phyloP scores from a whole-genome alignment of 345 rosid genomes.

The Crucihimalaya himalaica region DNA sequence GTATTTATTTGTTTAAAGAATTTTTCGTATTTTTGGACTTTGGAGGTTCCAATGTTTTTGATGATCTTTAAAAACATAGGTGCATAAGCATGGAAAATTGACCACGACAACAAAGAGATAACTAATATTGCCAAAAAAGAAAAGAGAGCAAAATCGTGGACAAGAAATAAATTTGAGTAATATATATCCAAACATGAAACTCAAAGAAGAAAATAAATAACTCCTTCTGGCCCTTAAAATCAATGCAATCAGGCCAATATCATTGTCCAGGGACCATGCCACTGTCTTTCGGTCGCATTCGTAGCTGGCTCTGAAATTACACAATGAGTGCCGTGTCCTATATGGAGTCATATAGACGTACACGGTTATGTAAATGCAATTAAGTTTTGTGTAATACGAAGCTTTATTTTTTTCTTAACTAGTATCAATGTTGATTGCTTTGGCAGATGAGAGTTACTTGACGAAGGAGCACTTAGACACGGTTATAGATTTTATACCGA shows the following conservation, averaged over 20 bases:
- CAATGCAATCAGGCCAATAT: background rate
- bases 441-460: conserved; percentile 50
- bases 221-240: background rate
- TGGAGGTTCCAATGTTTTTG: too few relatives aligned
- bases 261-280: background rate
- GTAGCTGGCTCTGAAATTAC: background rate
- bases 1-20: too few relatives aligned
- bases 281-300: background rate
- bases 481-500: conserved; percentile 52
- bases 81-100: background rate
- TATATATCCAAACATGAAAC: background rate
- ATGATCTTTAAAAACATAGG: too few relatives aligned
- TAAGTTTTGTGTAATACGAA: background rate
- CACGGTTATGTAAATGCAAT: background rate
- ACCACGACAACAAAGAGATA: background rate
- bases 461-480: conserved; percentile 58
- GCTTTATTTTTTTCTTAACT: background rate
- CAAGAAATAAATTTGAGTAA: background rate
- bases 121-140: background rate
- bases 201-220: background rate
- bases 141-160: background rate
- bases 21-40: too few relatives aligned
- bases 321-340: background rate
- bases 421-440: background rate
- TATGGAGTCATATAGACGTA: background rate